Percentiles rank a stretch among this genome's conserved stretches.
These are phyloP conservation scores for Globisporangium ultimum DNA, from an alignment of 352 stramenopile species.

Conservation along the genomic window DNA sequence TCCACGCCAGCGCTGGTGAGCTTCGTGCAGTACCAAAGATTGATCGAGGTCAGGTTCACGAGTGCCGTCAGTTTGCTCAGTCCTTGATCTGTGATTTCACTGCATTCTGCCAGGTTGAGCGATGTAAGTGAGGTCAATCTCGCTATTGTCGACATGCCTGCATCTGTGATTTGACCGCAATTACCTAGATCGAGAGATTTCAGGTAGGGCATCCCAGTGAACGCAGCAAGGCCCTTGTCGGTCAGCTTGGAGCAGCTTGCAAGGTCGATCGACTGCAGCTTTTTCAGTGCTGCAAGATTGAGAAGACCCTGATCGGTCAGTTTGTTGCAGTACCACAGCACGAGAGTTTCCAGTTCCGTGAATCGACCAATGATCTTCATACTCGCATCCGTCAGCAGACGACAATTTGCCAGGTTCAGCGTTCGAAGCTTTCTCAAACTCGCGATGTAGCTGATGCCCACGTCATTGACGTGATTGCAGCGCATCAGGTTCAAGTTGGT, in stretches of 20 bases:
- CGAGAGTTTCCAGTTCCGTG: slow-evolving; percentile 50
- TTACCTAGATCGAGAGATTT: slow-evolving; percentile 79
- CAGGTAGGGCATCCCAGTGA: slow-evolving; percentile 50
- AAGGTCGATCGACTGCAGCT: slow-evolving; percentile 66
- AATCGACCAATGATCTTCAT: slow-evolving; percentile 42
- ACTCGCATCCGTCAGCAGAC: slow-evolving; percentile 60
- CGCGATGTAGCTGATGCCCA: slow-evolving; percentile 40
- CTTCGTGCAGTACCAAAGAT: slow-evolving; percentile 82
- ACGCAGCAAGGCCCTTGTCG: slow-evolving; percentile 41
- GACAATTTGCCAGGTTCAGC: slow-evolving; percentile 81
- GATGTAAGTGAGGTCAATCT: slow-evolving; percentile 53
- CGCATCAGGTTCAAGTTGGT: slow-evolving; percentile 81
- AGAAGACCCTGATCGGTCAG: slow-evolving; percentile 61
- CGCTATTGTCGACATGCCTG: slow-evolving; percentile 44
- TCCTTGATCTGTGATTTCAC: slow-evolving; percentile 61
- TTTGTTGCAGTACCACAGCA: slow-evolving; percentile 86
- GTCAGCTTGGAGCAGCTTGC: slow-evolving; percentile 73
- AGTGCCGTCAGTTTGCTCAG: slow-evolving; percentile 44
- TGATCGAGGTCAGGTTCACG: slow-evolving; percentile 55
- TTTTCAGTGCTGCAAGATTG: slow-evolving; percentile 33
- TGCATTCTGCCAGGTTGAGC: slow-evolving; percentile 70
- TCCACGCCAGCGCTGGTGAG: slow-evolving; percentile 54
- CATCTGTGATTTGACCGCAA: slow-evolving; percentile 67
- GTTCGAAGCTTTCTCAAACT: slow-evolving; percentile 48
- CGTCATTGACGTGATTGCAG: slow-evolving; percentile 68